Conservation (phyloP, 1,139 yeast genomes). For the Nadsonia commutata region DNA sequence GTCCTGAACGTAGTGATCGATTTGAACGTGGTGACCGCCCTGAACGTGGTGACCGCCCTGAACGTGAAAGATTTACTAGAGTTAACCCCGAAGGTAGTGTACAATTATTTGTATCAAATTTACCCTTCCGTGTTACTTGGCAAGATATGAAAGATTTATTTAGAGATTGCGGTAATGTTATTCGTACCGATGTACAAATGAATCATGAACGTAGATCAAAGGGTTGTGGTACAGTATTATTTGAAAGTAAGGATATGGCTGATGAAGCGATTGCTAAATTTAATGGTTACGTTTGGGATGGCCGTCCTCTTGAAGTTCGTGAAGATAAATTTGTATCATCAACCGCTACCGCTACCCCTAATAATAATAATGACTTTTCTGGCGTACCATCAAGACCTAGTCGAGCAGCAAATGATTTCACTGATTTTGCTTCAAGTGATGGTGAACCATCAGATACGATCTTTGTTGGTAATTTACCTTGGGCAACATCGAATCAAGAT, state of each 20-base stretch:
- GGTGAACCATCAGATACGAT: constrained; percentile 56
- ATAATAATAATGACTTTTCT: constrained; percentile 2
- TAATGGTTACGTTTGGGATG: constrained; percentile 87
- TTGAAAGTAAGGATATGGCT: constrained; percentile 77
- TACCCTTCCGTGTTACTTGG: constrained; percentile 74
- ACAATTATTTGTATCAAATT: constrained; percentile 69
- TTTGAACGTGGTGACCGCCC: constrained; percentile 10
- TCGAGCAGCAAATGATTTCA: constrained; percentile 28
- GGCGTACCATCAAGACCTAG: constrained; percentile 5
- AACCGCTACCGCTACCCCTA: constrained; percentile 32
- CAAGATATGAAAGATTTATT: constrained; percentile 75
- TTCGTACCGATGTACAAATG: constrained; percentile 64
- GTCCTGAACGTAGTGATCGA: constrained; percentile 13
- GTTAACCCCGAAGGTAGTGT: constrained; percentile 18
- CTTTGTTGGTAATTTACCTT: constrained; percentile 70
- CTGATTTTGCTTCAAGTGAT: constrained; percentile 45
- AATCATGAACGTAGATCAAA: constrained; percentile 64
- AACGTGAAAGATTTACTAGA: constrained; percentile 7
- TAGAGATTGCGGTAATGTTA: constrained; percentile 59
- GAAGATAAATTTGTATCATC: constrained; percentile 34
- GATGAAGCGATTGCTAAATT: constrained; percentile 79
- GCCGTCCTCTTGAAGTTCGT: constrained; percentile 68
- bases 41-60: constrained; percentile 6
- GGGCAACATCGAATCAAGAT: constrained; percentile 76
- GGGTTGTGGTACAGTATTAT: constrained; percentile 84